Evolutionary conservation across 2,329 filamentous ascomycete genomes (phyloP), one percentile per base, ranked within the genome.

Genomic region (Trichoderma sp.): DNA sequence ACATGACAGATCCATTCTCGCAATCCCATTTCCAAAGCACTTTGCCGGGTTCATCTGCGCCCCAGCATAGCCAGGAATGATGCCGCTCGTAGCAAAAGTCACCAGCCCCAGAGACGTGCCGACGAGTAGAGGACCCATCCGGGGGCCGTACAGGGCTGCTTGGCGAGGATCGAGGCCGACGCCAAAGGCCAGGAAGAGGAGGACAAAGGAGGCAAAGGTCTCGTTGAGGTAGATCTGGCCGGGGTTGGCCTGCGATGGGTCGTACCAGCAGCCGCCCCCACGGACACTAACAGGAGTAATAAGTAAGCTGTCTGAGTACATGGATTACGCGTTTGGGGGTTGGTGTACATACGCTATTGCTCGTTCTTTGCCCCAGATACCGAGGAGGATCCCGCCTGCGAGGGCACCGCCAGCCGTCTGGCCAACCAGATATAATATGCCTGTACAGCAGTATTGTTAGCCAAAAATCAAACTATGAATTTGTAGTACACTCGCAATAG

Each of bases 141-240:
- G 81, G 5, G 83, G 84, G 0, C 85, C 85, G 72, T 85, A 86
- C 4, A 85, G 74, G 21, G 80, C 76, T 0, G 79, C 79, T 72
- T 87, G 85, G 3, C 85, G 77, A 2, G 86, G 86, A 73, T 87
- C 85, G 5, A 87, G 77, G 19, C 84, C 85, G 13, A 85, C 82
- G 1, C 85, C 84, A 71, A 86, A 87, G 0, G 83, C 80, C 24
- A 87, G 77, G 71, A 85, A 81, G 24, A 74, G 68, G 19, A 70
- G 69, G 10, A 57, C 52, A 29, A 72, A 71, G 5, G 78, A 80
- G 5, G 80, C 79, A 67, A 84, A 79, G 52, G 82, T 82, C 72
- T 87, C 86, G 49, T 84, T 78, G 10, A 83, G 76, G 66, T 86
- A 83, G 19, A 81, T 82, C 63, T 83, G 79, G 0, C 76, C 77